Base-by-base conservation (phyloP, 2,329 filamentous ascomycete species). In the Pyrenochaeta sp. region DNA sequence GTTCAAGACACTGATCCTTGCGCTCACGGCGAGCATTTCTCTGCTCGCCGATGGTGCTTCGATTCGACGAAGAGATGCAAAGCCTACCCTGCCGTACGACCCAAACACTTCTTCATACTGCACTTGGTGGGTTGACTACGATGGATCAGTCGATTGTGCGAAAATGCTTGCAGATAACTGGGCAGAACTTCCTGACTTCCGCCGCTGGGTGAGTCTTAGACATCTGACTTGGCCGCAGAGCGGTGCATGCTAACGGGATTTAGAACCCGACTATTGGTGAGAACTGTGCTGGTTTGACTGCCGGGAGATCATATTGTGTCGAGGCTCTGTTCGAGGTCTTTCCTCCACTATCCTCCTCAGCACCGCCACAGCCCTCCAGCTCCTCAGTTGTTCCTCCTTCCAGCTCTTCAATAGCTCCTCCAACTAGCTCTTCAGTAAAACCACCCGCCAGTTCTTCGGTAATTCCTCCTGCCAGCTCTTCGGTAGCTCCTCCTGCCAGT, bases 111-210 rank as follows among this genome's bases (percentile, higher is more conserved):
- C 35, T 10, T 7, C 18, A 18, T 10, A 26, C 15, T 37, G 35
- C n/a, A 37, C 22, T 8, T 28, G 19, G 15, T 37, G 35, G 35
- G 15, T 37, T n/a, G 35, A 37, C 17, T 37, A 28, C 17, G 35
- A 37, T 37, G 24, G 35, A 18, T 19, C 35, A 4, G 15, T 14
- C 7, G 13, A 28, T 4, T 37, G 35, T 17, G 24, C 35, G 22
- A 8, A 26, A 6, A 37, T 37, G 35, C 35, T 37, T 8, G 23
- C 20, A 7, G 35, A 37, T 10, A 37, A 37, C 15, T 29, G 9
- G 15, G 15, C 35, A 5, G 29, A n/a, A 20, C 19, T 37, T 9
- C 15, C 27, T 7, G 24, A 37, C 8, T 37, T 37, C 17, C 22
- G 35, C 13, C 35, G 35, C 15, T 37, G 35, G 35, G 35, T 37